These are phyloP conservation scores for Stereum hirsutum DNA, from an alignment of 1,284 basidiomycete genomes.

Conservation along the genomic window DNA sequence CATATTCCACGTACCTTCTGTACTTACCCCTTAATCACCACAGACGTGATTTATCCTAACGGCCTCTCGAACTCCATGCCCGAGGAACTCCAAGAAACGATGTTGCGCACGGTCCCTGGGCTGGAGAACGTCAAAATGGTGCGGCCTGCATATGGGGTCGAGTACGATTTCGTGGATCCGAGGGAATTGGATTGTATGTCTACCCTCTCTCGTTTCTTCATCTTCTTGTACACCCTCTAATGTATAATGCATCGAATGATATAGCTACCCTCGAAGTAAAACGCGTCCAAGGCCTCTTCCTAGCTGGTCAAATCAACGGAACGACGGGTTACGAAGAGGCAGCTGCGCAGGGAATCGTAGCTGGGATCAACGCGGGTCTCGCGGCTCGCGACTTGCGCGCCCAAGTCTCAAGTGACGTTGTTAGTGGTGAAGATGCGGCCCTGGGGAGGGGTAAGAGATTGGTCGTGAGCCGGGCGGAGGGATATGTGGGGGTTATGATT, in stretches of 20 bases:
- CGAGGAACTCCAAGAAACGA: conserved; percentile 69
- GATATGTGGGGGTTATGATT: conserved; percentile 83
- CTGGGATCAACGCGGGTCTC: conserved; percentile 83
- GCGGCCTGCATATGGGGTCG: conserved; percentile 83
- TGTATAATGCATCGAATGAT: not conserved
- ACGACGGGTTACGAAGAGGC: conserved; percentile 93
- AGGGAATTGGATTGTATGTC: conserved; percentile 63
- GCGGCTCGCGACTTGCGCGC: conserved; percentile 45
- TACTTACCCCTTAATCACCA: not conserved
- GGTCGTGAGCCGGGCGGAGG: conserved; percentile 71
- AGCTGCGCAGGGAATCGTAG: conserved; percentile 77
- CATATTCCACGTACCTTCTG: not conserved
- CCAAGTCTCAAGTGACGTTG: too few species aligned
- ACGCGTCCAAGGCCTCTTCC: conserved; percentile 74
- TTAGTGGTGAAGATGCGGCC: too few species aligned
- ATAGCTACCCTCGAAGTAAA: conserved; percentile 81
- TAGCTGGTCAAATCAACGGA: conserved; percentile 86
- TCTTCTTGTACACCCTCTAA: not conserved
- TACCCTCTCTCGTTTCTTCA: conserved; percentile 3
- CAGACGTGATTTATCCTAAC: conserved; percentile 83
- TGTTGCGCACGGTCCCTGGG: conserved; percentile 79
- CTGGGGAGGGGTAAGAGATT: too few species aligned
- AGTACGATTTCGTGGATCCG: conserved; percentile 90
- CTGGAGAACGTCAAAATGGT: conserved; percentile 79
- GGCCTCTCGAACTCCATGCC: conserved; percentile 84